A percentile compares a stretch with the other conserved stretches of the same genome.
Conservation (phyloP, 495 filamentous ascomycete genomes). For the Staphylotrichum longicolle region DNA sequence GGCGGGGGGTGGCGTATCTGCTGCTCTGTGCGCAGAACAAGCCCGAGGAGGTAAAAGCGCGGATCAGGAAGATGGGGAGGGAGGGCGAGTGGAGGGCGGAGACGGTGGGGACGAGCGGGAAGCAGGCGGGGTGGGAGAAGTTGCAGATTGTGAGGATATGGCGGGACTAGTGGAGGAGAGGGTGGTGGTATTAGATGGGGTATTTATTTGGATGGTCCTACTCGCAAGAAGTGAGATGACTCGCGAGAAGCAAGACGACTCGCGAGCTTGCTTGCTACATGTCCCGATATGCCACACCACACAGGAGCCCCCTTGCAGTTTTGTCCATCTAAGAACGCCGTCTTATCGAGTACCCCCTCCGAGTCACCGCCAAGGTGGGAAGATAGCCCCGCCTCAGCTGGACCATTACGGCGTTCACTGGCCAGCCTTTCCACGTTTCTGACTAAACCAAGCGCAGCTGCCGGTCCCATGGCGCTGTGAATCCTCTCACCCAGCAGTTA, state of each 20-base stretch:
- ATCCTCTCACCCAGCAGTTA: neutral
- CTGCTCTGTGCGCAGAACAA: constrained; percentile 85
- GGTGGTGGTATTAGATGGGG: neutral
- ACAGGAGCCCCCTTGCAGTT: neutral
- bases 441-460: neutral
- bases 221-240: neutral
- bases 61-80: constrained; percentile 52
- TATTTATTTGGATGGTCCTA: constrained; percentile 11
- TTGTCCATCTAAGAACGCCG: constrained; percentile 20
- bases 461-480: neutral
- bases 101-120: constrained; percentile 80
- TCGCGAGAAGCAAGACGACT: no score
- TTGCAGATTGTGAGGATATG: constrained; percentile 79
- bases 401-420: neutral
- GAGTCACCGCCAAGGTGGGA: neutral
- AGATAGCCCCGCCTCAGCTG: neutral
- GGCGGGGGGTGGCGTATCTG: constrained; percentile 79
- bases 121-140: constrained; percentile 88
- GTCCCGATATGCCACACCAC: constrained; percentile 13
- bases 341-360: neutral
- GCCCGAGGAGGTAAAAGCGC: constrained; percentile 69
- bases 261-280: neutral
- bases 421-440: neutral
- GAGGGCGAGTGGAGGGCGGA: constrained; percentile 57
- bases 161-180: constrained; percentile 36